Evolutionary conservation across 176 grass and related monocot species (phyloP).

Genomic region (Themeda triandra): DNA sequence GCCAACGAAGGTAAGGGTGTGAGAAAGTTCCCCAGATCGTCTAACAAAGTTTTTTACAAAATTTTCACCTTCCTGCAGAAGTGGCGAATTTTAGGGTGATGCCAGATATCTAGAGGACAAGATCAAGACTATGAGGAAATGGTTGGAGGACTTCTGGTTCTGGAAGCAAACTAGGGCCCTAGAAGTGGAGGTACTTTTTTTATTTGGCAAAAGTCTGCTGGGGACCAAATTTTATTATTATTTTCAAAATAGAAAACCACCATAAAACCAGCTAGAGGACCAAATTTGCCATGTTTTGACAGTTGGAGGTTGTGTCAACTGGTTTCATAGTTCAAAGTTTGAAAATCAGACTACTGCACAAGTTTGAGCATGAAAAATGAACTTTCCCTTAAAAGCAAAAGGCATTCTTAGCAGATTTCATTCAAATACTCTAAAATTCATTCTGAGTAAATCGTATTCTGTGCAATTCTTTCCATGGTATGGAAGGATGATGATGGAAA

Average conservation of each 20-base stretch:
- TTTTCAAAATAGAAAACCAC: background rate
- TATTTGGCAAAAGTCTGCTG: too few relatives aligned
- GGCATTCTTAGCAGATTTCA: background rate
- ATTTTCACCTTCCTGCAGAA: too few relatives aligned
- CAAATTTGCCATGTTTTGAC: background rate
- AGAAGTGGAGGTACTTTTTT: too few relatives aligned
- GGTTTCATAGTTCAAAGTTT: background rate
- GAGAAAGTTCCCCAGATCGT: background rate
- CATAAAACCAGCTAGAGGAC: background rate
- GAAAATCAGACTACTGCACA: background rate
- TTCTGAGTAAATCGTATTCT: background rate
- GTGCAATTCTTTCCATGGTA: background rate
- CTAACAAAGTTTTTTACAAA: too few relatives aligned
- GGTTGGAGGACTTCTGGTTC: too few relatives aligned
- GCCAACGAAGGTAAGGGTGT: background rate
- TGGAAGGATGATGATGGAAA: background rate
- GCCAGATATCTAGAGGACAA: too few relatives aligned
- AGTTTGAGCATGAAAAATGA: background rate
- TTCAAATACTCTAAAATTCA: background rate
- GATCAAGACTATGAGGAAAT: too few relatives aligned
- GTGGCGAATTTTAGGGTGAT: too few relatives aligned
- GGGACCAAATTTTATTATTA: background rate
- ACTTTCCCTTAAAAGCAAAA: background rate
- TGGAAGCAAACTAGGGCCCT: too few relatives aligned
- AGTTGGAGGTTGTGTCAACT: background rate